These are phyloP conservation scores for Solanum bukasovii DNA, from an alignment of 257 asterid genomes.

Conservation along the genomic window DNA sequence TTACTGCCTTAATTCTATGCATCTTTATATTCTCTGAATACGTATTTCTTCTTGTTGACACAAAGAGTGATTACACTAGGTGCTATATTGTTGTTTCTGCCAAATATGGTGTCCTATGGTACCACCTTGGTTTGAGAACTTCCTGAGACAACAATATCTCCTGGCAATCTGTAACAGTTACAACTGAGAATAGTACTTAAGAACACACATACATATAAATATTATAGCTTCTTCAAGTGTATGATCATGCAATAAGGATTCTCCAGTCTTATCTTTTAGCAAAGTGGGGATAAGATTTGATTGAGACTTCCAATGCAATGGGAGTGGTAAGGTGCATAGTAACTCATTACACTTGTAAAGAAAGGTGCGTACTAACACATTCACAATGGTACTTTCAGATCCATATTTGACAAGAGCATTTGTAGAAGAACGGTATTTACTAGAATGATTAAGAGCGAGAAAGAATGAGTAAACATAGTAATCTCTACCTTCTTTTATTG, in stretches of 20 bases:
- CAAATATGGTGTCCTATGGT: neutral
- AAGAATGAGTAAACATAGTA: neutral
- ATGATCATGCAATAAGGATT: neutral
- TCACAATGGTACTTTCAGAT: neutral
- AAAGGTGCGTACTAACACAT: neutral
- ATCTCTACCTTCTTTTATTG: neutral
- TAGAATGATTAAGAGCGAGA: neutral
- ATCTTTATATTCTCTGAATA: neutral
- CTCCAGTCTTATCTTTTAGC: neutral
- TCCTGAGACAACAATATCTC: neutral
- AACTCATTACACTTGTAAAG: neutral
- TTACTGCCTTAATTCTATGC: constrained; percentile 1
- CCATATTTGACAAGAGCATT: neutral
- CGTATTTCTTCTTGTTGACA: neutral
- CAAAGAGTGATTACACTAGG: neutral
- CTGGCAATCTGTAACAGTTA: neutral
- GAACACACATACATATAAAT: neutral
- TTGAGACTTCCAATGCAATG: neutral
- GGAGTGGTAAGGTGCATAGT: neutral
- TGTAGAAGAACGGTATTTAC: neutral
- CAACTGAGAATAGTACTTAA: neutral
- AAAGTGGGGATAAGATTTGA: neutral
- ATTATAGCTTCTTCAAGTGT: neutral
- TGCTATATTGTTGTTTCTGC: neutral
- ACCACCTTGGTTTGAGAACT: neutral